These are phyloP conservation scores for Chlamydomonas incerta DNA, from an alignment of 139 green algal genomes.

Conservation along the genomic window DNA sequence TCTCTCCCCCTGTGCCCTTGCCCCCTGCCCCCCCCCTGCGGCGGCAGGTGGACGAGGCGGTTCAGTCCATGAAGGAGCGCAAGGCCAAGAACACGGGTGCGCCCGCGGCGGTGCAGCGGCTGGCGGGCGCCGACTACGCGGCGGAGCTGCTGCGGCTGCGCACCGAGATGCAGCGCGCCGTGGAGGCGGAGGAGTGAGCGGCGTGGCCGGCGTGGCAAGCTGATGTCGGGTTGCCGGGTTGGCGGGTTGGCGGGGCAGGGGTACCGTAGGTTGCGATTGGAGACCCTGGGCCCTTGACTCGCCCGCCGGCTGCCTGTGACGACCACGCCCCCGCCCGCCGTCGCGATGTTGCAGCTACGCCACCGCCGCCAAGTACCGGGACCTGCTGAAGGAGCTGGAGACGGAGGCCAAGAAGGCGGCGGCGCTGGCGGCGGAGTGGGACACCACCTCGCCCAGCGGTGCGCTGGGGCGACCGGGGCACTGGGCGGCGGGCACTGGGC, in stretches of 20 bases:
- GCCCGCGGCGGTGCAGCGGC: constrained; percentile 17
- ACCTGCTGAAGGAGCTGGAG: constrained; percentile 77
- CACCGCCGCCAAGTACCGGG: constrained; percentile 74
- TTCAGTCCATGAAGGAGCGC: constrained; percentile 64
- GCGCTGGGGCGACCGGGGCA: too few species aligned
- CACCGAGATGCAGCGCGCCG: constrained; percentile 69
- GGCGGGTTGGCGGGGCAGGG: too few species aligned
- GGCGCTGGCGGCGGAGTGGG: constrained; percentile 44
- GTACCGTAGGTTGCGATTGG: background rate
- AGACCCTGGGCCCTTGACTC: too few species aligned
- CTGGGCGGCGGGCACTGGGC: background rate
- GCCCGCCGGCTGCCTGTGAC: too few species aligned
- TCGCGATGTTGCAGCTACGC: constrained; percentile 68
- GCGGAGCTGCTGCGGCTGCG: constrained; percentile 72
- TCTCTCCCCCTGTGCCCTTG: too few species aligned
- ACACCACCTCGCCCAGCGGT: background rate
- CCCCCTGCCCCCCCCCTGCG: too few species aligned
- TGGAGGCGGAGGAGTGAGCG: constrained; percentile 70
- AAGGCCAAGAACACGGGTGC: constrained; percentile 66
- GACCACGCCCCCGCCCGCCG: too few species aligned
- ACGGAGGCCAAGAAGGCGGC: constrained; percentile 49
- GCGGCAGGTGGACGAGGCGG: constrained; percentile 71
- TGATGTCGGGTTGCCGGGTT: background rate
- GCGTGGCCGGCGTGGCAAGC: background rate
- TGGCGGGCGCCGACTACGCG: constrained; percentile 60